Base-by-base conservation (phyloP, 345 rosid genomes). In the Combretum micranthum region DNA sequence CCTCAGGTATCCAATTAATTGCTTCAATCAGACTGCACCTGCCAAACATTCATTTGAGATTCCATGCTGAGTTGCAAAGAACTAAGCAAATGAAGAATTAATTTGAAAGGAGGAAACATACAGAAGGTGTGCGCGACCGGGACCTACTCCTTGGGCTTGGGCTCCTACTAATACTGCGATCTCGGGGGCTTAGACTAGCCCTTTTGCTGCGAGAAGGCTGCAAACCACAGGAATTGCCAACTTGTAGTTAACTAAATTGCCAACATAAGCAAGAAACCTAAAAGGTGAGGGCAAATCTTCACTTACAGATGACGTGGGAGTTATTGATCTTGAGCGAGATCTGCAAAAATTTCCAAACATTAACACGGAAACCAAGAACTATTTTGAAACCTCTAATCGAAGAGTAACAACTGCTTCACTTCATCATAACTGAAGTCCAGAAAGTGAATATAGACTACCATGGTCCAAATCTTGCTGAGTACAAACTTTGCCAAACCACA, bases 251-350 rank as follows among this genome's bases (percentile, higher is more conserved):
- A n/a, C n/a, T n/a, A 52, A 20, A 37, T 52, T 52, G 42, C 17
- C 42, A 37, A 18, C 57, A 6, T 11, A 16, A 44, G 45, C 20
- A 15, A 20, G 19, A 22, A 44, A 23, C 25, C 1, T 15, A 25
- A 3, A 17, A 6, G 15, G 13, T n/a, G 10, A 13, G 47, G n/a
- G 20, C 15, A 56, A 23, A 17, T 47, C 60, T 56, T 20, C 49
- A 80, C 94, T 87, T 81, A 83, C 95, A 3, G 87, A 72, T 52
- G 81, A 63, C 43, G 64, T 46, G 62, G 90, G 88, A 56, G 95
- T 80, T 46, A 69, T 60, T 42, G 93, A 87, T 44, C 84, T 78
- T 42, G 85, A 78, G 4, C 8, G 59, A 12, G 91, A 85, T 66
- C 94, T 84, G 87, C 84, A 81, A 81, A 71, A 69, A 65, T 21